Conservation (phyloP, 345 rosid genomes). For the Rhodomyrtus tomentosa region DNA sequence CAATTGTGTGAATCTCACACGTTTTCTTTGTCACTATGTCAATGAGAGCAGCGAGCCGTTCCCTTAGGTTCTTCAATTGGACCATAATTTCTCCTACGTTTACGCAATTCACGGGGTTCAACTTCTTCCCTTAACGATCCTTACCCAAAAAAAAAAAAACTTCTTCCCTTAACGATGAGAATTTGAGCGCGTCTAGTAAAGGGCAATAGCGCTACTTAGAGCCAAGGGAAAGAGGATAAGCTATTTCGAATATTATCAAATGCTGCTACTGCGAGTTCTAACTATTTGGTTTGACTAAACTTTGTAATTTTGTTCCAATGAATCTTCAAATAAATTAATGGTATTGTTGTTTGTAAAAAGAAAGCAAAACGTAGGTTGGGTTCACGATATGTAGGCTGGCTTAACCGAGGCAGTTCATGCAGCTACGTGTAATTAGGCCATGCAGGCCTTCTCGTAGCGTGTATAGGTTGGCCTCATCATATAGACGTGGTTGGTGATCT, state of each 20-base stretch:
- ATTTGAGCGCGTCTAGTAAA: rapidly evolving
- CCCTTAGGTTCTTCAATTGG: too few relatives aligned
- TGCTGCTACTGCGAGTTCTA: background rate
- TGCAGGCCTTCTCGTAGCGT: background rate
- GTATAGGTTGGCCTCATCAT: background rate
- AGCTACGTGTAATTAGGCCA: background rate
- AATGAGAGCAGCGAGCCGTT: background rate
- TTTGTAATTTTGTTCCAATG: background rate
- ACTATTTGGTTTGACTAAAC: background rate
- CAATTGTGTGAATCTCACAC: background rate
- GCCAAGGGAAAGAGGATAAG: background rate
- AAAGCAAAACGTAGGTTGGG: too few relatives aligned
- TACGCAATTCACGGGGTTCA: too few relatives aligned
- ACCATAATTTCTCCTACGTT: too few relatives aligned
- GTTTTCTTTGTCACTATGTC: background rate
- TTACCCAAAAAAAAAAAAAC: too few relatives aligned
- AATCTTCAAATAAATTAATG: background rate
- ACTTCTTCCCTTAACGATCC: too few relatives aligned
- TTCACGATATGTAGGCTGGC: too few relatives aligned
- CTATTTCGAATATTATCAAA: background rate
- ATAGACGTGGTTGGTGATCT: background rate
- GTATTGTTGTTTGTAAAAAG: background rate
- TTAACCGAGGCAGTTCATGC: background rate
- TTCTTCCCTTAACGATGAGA: background rate
- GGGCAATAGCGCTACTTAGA: background rate